Conservation (phyloP, 2,329 filamentous ascomycete species). For the Ceratocystis colombiana region DNA sequence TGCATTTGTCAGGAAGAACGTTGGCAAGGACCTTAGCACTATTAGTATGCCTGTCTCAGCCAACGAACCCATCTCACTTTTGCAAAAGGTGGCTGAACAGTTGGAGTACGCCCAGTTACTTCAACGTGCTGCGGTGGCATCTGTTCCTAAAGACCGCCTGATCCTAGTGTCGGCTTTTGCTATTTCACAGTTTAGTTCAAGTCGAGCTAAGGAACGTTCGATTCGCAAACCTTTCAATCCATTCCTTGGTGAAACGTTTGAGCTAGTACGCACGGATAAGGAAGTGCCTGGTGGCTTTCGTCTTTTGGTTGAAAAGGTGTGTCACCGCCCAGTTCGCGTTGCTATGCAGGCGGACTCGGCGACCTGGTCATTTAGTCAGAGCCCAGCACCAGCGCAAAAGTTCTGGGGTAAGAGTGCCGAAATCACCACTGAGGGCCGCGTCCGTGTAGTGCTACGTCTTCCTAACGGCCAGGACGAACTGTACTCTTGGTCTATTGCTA, state of each 20-base stretch:
- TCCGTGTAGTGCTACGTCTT: conserved; percentile 61
- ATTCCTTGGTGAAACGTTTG: conserved; percentile 89
- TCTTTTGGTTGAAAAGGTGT: conserved; percentile 90
- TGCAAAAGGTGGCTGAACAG: conserved; percentile 83
- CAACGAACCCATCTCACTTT: conserved; percentile 80
- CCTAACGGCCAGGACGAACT: conserved; percentile 61
- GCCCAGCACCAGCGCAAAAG: conserved; percentile 81
- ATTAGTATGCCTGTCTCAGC: conserved; percentile 96
- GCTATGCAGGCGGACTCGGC: conserved; percentile 86
- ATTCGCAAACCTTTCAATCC: conserved; percentile 97
- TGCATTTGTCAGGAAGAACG: conserved; percentile 90
- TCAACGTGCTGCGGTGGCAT: conserved; percentile 58
- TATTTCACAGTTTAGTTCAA: conserved; percentile 71
- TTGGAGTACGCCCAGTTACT: conserved; percentile 83
- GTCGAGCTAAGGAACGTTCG: conserved; percentile 76
- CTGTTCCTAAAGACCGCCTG: conserved; percentile 56
- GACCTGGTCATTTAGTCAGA: conserved; percentile 78
- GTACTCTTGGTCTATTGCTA: conserved; percentile 82
- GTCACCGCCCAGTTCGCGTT: conserved; percentile 81
- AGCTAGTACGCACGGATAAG: conserved; percentile 76
- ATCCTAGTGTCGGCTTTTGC: conserved; percentile 85
- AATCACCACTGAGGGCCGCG: conserved; percentile 81
- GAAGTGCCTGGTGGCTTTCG: conserved; percentile 65
- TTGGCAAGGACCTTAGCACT: conserved; percentile 91
- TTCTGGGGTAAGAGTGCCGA: conserved; percentile 98